Evolutionary conservation across 352 stramenopile species (phyloP).

Genomic region (Phytophthora pseudosyringae): DNA sequence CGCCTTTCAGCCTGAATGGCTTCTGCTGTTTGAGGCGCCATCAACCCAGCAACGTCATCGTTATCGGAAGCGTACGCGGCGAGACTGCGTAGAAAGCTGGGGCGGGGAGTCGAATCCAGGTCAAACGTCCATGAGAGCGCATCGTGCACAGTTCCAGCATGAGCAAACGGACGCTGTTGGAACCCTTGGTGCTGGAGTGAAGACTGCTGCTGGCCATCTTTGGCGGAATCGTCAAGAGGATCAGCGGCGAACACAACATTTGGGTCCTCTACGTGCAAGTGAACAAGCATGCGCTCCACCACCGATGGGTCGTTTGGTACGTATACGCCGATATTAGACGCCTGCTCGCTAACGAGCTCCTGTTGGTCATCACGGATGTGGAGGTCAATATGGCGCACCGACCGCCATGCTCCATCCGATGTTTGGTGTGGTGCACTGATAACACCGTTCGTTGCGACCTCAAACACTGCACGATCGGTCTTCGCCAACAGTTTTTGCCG

Average conservation of each 20-base stretch:
- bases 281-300: conserved; percentile 59
- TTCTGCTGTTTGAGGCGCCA: conserved; percentile 51
- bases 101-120: conserved; percentile 61
- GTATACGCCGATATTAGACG: conserved; percentile 83
- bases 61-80: conserved; percentile 66
- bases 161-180: conserved; percentile 53
- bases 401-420: conserved; percentile 59
- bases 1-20: conserved; percentile 54
- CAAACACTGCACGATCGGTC: conserved; percentile 55
- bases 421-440: conserved; percentile 68
- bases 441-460: conserved; percentile 57
- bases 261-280: conserved; percentile 57
- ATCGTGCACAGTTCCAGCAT: conserved; percentile 66
- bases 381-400: conserved; percentile 78
- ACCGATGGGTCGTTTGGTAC: conserved; percentile 60
- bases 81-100: conserved; percentile 66
- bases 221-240: conserved; percentile 10
- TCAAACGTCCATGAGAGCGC: conserved; percentile 84
- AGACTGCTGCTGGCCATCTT: conserved; percentile 16
- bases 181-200: conserved; percentile 23
- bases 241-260: conserved; percentile 55
- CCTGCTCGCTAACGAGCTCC: conserved; percentile 54
- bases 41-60: conserved; percentile 54
- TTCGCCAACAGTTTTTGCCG: conserved; percentile 43
- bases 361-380: conserved; percentile 54